Base-by-base conservation (phyloP, 129 eudicot species). In the Flaveria sonorensis region DNA sequence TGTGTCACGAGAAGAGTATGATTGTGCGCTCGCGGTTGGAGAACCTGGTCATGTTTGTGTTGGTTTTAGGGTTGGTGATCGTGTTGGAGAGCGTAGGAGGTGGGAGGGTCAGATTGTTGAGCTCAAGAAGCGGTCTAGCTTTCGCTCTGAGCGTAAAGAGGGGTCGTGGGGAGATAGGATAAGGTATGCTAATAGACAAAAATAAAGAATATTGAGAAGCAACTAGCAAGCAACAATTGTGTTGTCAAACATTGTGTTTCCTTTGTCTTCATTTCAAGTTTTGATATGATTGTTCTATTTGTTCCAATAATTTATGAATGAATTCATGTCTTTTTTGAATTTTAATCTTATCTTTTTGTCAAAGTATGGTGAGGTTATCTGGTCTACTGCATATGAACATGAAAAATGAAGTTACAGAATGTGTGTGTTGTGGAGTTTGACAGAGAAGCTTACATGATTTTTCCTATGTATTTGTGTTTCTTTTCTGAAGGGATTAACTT, bases 121-220 rank as follows among this genome's bases (percentile, higher is more conserved):
- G 80, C 78, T 84, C 56, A 68, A 12, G 57, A 77, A 39, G 72
- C 81, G 82, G 77, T 84, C 85, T 18, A 76, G 42, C 32, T 43
- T n/a, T 56, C 79, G 84, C 9, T 28, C 60, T 7, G 73, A 57
- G 16, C 2, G 30, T 18, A 72, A 67, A 20, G 88, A 81, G 32
- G 88, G 88, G 26, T 80, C 88, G 19, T 84, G 88, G 88, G 88
- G 88, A 19, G 67, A 76, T 76, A 66, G 85, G 55, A 45, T 76
- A 14, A 81, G 88, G 62, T 78, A 59, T 61, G 72, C 55, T 42
- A 79, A 83, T 26, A 57, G 43, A 68, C 71, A 47, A 40, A 56
- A 75, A 47, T 78, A 18, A 32, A 15, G 67, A 55, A 70, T 46
- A 55, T 48, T 71, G 66, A 61, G 6, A 66, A 52, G 11, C 13